phyloP scores from a whole-genome alignment of 2,329 filamentous ascomycete species.

The Cercospora sesami region DNA sequence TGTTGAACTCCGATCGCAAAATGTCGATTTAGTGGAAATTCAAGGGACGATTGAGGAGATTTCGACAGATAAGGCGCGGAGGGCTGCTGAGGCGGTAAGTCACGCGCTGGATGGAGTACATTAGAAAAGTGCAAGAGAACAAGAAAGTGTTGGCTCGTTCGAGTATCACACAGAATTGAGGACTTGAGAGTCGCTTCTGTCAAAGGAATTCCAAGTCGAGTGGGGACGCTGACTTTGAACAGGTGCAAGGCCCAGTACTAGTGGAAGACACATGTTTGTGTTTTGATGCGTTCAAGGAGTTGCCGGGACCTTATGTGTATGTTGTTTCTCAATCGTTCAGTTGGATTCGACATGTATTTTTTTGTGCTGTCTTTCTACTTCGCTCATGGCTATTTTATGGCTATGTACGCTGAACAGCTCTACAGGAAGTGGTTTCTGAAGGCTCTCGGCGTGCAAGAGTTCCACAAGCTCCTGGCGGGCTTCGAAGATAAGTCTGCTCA shows the following conservation, averaged over 20 bases:
- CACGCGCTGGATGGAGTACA: too few relatives aligned
- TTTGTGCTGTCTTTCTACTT: background rate
- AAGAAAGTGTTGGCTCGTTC: too few relatives aligned
- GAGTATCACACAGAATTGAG: too few relatives aligned
- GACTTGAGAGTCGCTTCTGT: too few relatives aligned
- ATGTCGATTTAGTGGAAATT: conserved; percentile 81
- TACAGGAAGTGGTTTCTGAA: conserved; percentile 90
- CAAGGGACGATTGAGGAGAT: conserved; percentile 93
- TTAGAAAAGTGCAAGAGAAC: too few relatives aligned
- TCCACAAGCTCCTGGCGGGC: conserved; percentile 86
- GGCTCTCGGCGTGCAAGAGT: conserved; percentile 74
- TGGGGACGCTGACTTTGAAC: too few relatives aligned
- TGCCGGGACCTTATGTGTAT: conserved; percentile 95
- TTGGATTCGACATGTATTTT: background rate
- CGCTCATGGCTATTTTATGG: background rate
- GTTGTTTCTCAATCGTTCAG: conserved; percentile 34
- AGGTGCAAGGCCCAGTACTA: conserved; percentile 71
- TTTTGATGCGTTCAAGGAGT: conserved; percentile 84
- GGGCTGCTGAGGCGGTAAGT: conserved; percentile 72
- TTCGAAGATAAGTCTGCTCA: conserved; percentile 90
- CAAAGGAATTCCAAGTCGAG: too few relatives aligned
- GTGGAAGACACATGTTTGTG: conserved; percentile 95
- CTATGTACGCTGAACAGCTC: background rate
- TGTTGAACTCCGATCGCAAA: conserved; percentile 71
- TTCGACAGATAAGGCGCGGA: conserved; percentile 79